These are phyloP conservation scores for Blakeslea trispora DNA, from an alignment of 371 early-diverging fungal genomes.

Conservation along the genomic window DNA sequence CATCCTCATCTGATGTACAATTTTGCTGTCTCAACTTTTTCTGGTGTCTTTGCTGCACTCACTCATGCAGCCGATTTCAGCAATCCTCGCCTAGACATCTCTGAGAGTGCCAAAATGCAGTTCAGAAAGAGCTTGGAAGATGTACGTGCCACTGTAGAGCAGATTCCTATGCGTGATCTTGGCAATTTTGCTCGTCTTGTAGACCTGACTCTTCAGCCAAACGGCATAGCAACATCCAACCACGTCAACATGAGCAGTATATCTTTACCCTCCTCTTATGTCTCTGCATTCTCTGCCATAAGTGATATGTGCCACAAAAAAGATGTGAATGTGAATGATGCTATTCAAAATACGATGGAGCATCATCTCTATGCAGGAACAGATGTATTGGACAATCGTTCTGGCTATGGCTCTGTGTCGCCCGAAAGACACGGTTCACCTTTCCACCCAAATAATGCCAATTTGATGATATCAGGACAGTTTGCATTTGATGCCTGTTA, in stretches of 20 bases:
- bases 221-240: slow-evolving; percentile 1
- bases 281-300: slow-evolving; percentile 33
- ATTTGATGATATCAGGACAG: slow-evolving; percentile 20
- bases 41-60: slow-evolving; percentile 47
- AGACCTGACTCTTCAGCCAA: slow-evolving; percentile 37
- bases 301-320: slow-evolving; percentile 29
- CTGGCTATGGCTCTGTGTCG: slow-evolving; percentile 21
- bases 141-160: slow-evolving; percentile 32
- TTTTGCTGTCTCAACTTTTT: slow-evolving; percentile 38
- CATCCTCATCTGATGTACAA: slow-evolving; percentile 42
- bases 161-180: slow-evolving; percentile 31
- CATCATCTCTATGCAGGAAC: slow-evolving; percentile 9
- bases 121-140: slow-evolving; percentile 42
- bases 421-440: slow-evolving; percentile 20
- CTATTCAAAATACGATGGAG: slow-evolving; percentile 4
- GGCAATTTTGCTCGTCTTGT: slow-evolving; percentile 37
- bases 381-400: slow-evolving; percentile 8
- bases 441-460: slow-evolving; percentile 9
- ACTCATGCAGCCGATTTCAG: slow-evolving; percentile 47
- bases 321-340: neutral
- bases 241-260: slow-evolving; percentile 10
- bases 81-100: slow-evolving; percentile 32
- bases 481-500: slow-evolving; percentile 19
- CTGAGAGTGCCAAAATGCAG: slow-evolving; percentile 38
- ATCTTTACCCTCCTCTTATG: slow-evolving; percentile 13